Conservation (phyloP, 2,329 filamentous ascomycete species). For the Thielaviopsis euricoi region DNA sequence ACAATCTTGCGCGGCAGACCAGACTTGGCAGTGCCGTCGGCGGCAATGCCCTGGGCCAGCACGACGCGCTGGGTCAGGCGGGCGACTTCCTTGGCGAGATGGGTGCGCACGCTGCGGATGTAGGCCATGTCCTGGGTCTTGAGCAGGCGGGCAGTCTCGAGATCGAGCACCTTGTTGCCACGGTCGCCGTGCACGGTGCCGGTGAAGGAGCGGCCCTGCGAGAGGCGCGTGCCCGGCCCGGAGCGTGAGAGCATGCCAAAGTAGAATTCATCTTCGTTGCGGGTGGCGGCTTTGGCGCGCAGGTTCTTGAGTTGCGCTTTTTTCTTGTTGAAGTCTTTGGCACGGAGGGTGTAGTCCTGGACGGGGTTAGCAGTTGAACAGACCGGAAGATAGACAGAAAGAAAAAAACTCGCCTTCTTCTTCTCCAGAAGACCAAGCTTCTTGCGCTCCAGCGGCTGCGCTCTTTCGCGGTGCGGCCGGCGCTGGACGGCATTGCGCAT, state of each 20-base stretch:
- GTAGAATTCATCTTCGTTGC: conserved; percentile 60
- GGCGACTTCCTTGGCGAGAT: conserved; percentile 40
- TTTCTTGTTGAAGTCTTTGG: conserved; percentile 50
- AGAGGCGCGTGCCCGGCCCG: conserved; percentile 33
- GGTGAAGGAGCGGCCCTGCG: conserved; percentile 33
- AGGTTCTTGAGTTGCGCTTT: conserved; percentile 43
- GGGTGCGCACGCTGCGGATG: conserved; percentile 43
- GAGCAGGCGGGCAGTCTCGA: conserved; percentile 43
- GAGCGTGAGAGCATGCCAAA: conserved; percentile 50
- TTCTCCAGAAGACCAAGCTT: conserved; percentile 91
- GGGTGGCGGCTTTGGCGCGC: conserved; percentile 43
- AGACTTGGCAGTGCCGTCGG: conserved; percentile 16
- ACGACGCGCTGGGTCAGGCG: conserved; percentile 37
- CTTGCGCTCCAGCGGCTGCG: conserved; percentile 66
- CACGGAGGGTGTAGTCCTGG: conserved; percentile 48
- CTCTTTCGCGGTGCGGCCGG: conserved; percentile 78
- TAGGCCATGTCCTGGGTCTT: conserved; percentile 57
- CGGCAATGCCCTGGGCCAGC: conserved; percentile 21
- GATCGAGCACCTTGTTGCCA: conserved; percentile 36
- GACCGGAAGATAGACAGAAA: conserved; percentile 3
- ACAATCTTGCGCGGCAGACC: conserved; percentile 23
- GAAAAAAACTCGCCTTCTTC: conserved; percentile 50
- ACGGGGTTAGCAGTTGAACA: background rate
- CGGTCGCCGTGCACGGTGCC: conserved; percentile 42
- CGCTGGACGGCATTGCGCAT: conserved; percentile 53